Evolutionary conservation across 768 basidiomycete species (phyloP).

Genomic region (Kwoniella sp.): DNA sequence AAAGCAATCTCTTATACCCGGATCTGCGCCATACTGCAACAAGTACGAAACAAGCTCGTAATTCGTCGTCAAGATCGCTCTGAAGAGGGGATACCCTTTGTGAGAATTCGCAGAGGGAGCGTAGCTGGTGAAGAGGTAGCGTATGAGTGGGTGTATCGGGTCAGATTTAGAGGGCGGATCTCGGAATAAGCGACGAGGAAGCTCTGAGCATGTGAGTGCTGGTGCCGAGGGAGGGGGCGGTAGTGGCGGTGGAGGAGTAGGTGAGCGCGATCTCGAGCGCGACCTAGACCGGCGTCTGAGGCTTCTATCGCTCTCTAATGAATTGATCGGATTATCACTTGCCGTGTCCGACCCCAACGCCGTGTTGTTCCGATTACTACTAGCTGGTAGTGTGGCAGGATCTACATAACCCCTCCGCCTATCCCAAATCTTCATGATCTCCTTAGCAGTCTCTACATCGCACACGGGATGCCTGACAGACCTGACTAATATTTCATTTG

Average conservation of each 20-base stretch:
- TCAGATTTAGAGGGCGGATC: constrained; percentile 20
- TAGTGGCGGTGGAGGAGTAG: neutral
- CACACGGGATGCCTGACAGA: constrained; percentile 52
- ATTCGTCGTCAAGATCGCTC: constrained; percentile 70
- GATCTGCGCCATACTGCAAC: constrained; percentile 72
- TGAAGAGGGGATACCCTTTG: constrained; percentile 78
- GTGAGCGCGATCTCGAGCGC: neutral
- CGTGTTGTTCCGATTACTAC: no score
- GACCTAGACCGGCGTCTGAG: neutral
- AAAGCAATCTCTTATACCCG: constrained; percentile 64
- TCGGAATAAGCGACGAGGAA: constrained; percentile 36
- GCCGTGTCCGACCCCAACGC: neutral
- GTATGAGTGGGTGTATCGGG: constrained; percentile 40
- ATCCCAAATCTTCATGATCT: constrained; percentile 45
- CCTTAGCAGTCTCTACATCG: constrained; percentile 36
- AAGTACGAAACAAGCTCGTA: constrained; percentile 70
- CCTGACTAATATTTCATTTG: constrained; percentile 36
- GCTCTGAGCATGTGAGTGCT: constrained; percentile 28
- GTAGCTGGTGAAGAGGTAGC: constrained; percentile 55
- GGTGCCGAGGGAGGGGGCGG: constrained; percentile 6
- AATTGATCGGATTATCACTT: no score
- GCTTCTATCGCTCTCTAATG: no score
- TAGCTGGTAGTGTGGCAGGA: neutral
- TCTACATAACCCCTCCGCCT: constrained; percentile 18
- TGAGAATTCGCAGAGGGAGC: constrained; percentile 66